Percentiles rank a stretch among this genome's conserved stretches.
phyloP scores from a whole-genome alignment of 306 rosid genomes.

The Lithocarpus polystachyus region DNA sequence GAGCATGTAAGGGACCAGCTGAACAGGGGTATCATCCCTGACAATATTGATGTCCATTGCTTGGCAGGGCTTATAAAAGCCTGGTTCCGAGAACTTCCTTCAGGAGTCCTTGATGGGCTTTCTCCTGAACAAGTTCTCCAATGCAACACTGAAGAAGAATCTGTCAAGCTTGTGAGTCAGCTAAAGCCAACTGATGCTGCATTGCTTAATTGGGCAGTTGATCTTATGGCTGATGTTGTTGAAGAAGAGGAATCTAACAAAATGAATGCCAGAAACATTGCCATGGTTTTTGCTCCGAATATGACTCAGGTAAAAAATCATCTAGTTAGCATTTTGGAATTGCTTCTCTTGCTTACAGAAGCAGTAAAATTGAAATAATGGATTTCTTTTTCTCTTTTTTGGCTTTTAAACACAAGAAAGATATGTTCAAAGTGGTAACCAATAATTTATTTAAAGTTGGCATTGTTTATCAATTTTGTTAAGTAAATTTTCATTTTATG shows the following conservation, averaged over 20 bases:
- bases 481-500: not conserved
- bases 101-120: constrained; percentile 90
- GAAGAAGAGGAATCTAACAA: constrained; percentile 83
- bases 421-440: not conserved
- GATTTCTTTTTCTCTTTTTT: not conserved
- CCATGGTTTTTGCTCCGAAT: constrained; percentile 98
- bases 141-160: constrained; percentile 86
- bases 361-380: not conserved
- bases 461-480: not conserved
- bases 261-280: constrained; percentile 93
- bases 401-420: not conserved
- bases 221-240: constrained; percentile 98
- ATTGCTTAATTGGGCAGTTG: constrained; percentile 81
- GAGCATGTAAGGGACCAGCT: constrained; percentile 80
- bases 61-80: constrained; percentile 91
- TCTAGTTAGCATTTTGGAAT: not conserved
- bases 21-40: constrained; percentile 81
- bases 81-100: constrained; percentile 98
- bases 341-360: not conserved
- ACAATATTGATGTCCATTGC: constrained; percentile 87
- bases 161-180: constrained; percentile 72
- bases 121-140: constrained; percentile 92
- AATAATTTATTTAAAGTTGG: not conserved
- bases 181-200: constrained; percentile 75
- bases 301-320: constrained; percentile 71